phyloP scores from a whole-genome alignment of 2,329 filamentous ascomycete genomes.

The Elsinoe ampelina region DNA sequence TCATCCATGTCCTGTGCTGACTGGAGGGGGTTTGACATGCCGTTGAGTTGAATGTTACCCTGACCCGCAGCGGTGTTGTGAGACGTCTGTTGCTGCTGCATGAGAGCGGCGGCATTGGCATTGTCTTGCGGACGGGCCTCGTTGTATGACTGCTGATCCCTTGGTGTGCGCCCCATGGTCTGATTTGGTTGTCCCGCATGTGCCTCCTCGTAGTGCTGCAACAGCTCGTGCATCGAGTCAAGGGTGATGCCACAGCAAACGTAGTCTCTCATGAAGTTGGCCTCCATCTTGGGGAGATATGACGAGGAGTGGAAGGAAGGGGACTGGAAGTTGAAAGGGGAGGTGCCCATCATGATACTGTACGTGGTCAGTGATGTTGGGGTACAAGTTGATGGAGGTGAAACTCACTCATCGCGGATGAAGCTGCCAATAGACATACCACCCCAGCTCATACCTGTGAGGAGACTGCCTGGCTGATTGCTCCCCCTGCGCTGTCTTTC shows the following conservation, averaged over 20 bases:
- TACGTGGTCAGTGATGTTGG: constrained; percentile 32
- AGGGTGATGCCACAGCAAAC: constrained; percentile 85
- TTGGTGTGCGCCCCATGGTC: constrained; percentile 31
- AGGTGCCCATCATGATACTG: constrained; percentile 94
- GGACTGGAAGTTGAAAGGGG: constrained; percentile 79
- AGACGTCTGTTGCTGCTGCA: constrained; percentile 15
- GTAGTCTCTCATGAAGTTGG: constrained; percentile 96
- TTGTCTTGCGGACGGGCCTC: constrained; percentile 16
- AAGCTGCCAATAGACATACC: constrained; percentile 93
- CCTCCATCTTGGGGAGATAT: constrained; percentile 91
- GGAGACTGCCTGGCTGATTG: constrained; percentile 48
- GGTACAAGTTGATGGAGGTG: not conserved
- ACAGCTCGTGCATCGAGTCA: constrained; percentile 82
- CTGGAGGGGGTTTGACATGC: constrained; percentile 15
- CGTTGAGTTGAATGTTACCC: constrained; percentile 12
- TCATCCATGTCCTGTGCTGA: constrained; percentile 34
- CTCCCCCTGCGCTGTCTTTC: constrained; percentile 50
- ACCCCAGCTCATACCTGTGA: constrained; percentile 90
- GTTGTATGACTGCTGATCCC: constrained; percentile 25
- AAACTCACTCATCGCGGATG: constrained; percentile 91
- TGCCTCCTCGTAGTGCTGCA: constrained; percentile 93
- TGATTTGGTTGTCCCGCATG: constrained; percentile 56
- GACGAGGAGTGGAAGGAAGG: constrained; percentile 94
- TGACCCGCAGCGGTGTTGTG: constrained; percentile 11
- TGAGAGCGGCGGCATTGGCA: constrained; percentile 15